phyloP scores from a whole-genome alignment of 257 asterid genomes.

The Datura wrightii region DNA sequence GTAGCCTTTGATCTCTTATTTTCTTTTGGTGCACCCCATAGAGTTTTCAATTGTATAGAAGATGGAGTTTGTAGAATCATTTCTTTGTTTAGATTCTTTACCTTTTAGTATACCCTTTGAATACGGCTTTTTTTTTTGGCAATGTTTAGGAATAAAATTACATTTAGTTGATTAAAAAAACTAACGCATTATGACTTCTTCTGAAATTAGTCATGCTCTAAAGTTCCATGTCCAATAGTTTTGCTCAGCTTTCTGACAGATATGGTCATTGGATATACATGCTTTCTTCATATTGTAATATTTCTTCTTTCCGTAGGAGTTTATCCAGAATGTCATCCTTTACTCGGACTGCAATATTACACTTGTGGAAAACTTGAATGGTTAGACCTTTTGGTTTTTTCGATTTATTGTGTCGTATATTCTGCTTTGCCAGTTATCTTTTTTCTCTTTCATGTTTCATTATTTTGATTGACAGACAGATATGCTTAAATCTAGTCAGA shows the following conservation, averaged over 20 bases:
- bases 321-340: constrained; percentile 76
- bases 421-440: neutral
- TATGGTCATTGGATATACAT: neutral
- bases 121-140: no score
- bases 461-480: neutral
- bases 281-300: constrained; percentile 1
- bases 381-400: constrained; percentile 46
- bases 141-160: no score
- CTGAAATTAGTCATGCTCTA: neutral
- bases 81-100: no score
- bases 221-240: neutral
- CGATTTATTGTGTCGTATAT: neutral
- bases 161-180: no score
- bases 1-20: no score
- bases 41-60: no score
- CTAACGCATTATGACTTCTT: neutral
- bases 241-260: neutral
- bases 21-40: no score
- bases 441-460: neutral
- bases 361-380: constrained; percentile 95
- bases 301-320: constrained; percentile 56
- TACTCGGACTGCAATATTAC: constrained; percentile 86
- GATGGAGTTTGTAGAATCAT: no score
- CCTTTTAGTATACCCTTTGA: no score
- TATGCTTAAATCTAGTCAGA: constrained; percentile 6